phyloP scores from a whole-genome alignment of 371 early-diverging fungal genomes.

The Lichtheimia ornata region DNA sequence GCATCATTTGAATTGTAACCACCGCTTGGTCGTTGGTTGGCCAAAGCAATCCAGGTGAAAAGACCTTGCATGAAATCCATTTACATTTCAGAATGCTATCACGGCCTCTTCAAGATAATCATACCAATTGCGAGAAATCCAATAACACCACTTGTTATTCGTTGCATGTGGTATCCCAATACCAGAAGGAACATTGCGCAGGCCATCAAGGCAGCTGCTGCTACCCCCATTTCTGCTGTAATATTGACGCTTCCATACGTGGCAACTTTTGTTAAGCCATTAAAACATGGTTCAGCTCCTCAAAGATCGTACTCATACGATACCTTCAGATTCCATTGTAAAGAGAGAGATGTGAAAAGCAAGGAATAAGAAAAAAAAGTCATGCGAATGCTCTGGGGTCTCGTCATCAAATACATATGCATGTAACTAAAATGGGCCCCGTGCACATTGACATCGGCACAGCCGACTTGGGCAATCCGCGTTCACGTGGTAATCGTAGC shows the following conservation, averaged over 20 bases:
- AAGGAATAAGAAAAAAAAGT: too few species aligned
- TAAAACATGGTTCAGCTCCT: too few species aligned
- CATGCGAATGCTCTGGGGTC: too few species aligned
- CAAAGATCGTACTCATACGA: too few species aligned
- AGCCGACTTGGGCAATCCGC: not conserved
- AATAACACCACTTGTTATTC: conserved; percentile 24
- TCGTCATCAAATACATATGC: too few species aligned
- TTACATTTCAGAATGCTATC: not conserved
- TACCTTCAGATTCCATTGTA: too few species aligned
- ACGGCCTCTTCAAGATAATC: not conserved
- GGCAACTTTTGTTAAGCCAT: not conserved
- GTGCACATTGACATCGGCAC: conserved; percentile 3
- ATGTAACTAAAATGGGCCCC: not conserved
- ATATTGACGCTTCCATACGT: conserved; percentile 15
- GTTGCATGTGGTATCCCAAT: conserved; percentile 30
- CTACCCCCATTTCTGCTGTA: conserved; percentile 25
- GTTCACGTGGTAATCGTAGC: not conserved
- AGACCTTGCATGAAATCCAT: conserved; percentile 2
- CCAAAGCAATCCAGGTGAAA: conserved; percentile 19
- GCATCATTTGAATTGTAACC: conserved; percentile 22
- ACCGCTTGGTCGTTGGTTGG: conserved; percentile 14
- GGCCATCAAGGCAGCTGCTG: conserved; percentile 31
- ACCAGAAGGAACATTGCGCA: conserved; percentile 29
- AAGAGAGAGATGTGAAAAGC: too few species aligned
- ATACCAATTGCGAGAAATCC: conserved; percentile 39